Percentiles rank a stretch among this genome's conserved stretches.
Conservation (phyloP, 805 yeast genomes). For the Kuraishia molischiana region DNA sequence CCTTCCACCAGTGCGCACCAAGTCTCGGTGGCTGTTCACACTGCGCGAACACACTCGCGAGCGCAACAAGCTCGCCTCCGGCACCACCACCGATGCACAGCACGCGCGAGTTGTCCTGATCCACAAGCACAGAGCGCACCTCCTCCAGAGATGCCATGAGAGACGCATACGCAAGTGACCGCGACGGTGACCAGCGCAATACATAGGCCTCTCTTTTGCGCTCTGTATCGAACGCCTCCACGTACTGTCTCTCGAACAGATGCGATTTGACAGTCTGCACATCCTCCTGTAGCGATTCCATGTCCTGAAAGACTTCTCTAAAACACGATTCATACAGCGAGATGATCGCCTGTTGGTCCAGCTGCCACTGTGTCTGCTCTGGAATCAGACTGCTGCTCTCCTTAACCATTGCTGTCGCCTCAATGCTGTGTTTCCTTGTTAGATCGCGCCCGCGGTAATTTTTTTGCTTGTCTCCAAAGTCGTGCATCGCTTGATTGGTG, state of each 20-base stretch:
- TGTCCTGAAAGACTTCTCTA: constrained; percentile 19
- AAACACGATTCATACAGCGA: constrained; percentile 11
- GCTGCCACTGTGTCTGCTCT: background rate
- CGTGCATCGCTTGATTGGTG: too few relatives aligned
- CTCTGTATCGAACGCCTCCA: constrained; percentile 55
- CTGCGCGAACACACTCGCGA: constrained; percentile 41
- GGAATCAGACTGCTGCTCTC: background rate
- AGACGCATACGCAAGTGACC: constrained; percentile 67
- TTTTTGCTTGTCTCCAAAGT: too few relatives aligned
- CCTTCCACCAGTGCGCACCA: constrained; percentile 4
- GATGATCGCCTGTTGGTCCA: background rate
- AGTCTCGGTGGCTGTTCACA: too few relatives aligned
- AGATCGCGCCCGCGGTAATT: too few relatives aligned
- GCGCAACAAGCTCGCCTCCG: constrained; percentile 65
- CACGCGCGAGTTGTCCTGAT: constrained; percentile 19
- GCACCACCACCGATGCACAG: constrained; percentile 87
- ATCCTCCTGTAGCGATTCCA: constrained; percentile 25
- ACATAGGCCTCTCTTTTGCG: constrained; percentile 68
- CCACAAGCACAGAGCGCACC: constrained; percentile 6
- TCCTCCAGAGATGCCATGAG: constrained; percentile 36
- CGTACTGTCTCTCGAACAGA: constrained; percentile 61
- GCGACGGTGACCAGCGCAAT: constrained; percentile 78
- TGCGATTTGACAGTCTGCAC: constrained; percentile 66
- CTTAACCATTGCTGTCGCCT: too few relatives aligned
- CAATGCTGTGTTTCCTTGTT: too few relatives aligned